Evolutionary conservation across 2,329 filamentous ascomycete genomes (phyloP), one percentile per base, ranked within the genome.

Genomic region (Anthostomella pinea): DNA sequence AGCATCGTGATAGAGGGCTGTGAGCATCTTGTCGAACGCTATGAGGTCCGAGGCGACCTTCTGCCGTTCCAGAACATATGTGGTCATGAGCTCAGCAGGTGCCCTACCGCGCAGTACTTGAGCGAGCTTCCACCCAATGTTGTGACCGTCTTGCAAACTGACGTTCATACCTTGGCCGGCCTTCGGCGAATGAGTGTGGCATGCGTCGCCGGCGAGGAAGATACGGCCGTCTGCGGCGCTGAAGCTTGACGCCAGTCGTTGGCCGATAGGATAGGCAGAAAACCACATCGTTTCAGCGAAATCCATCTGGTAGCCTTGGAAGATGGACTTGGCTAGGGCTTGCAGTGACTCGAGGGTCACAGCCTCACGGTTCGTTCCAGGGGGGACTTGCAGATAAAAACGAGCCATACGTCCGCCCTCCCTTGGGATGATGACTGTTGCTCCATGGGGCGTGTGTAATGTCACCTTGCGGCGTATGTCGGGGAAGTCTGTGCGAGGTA

Each of bases 171-270:
- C 80, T 57, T 83, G 79, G 0, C 79, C 80, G 0, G 79, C 79
- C 56, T 83, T 83, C 5, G 80, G 80, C 2, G 73, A 79, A 51
- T 83, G 80, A 1, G 79, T 83, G 50, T 84, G 80, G 48, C 77
- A 81, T 3, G 79, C 79, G 48, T 84, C 79, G 3, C 80, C 80
- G 0, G 76, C 74, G 9, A 84, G 58, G 47, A 83, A 83, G 3
- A 82, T 71, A 2, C 75, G 70, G 38, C 73, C 52, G 26, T 72
- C 64, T n/a, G n/a, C n/a, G 33, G 72, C 68, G 51, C 78, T 72
- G 58, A 83, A 84, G 25, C 66, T 62, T 25, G 76, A 70, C 0
- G 79, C 79, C 3, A 78, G 65, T 3, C 77, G 71, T 54, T 83
- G 79, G 3, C 78, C 78, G 30, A 82, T 80, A 6, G 68, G 60